Conservation (phyloP, 2,329 filamentous ascomycete genomes). For the Ascochyta rabiei region DNA sequence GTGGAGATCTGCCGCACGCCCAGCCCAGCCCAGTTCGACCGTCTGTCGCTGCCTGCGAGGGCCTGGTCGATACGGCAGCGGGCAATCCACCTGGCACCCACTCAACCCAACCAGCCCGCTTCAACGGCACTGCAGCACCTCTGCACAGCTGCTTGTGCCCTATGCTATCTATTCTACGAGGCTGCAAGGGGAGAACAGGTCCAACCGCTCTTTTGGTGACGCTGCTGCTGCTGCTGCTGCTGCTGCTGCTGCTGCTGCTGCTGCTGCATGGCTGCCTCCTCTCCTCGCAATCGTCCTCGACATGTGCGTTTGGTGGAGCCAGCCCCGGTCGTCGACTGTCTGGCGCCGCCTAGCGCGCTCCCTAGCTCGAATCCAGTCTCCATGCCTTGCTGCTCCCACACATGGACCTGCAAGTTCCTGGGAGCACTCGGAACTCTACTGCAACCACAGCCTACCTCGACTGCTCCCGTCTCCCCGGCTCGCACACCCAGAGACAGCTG, state of each 20-base stretch:
- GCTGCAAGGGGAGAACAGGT: slow-evolving; percentile 13
- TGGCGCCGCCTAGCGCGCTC: slow-evolving; percentile 2
- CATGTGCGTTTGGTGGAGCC: not conserved
- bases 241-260: too few species aligned
- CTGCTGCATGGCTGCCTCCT: not conserved
- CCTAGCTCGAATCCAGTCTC: slow-evolving; percentile 5
- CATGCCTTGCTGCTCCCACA: slow-evolving; percentile 2
- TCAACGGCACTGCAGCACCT: slow-evolving; percentile 1
- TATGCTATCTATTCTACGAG: not conserved
- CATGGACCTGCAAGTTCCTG: not conserved
- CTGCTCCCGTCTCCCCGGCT: not conserved
- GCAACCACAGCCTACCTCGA: not conserved
- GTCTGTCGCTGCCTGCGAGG: not conserved
- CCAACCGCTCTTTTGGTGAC: slow-evolving; percentile 1
- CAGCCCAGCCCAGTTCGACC: slow-evolving; percentile 7
- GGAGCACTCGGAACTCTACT: slow-evolving; percentile 4
- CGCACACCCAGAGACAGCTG: not conserved
- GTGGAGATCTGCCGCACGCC: slow-evolving; percentile 10
- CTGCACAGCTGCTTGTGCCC: not conserved
- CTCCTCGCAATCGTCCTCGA: not conserved
- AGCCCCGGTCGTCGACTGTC: not conserved
- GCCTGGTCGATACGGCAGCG: not conserved
- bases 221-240: too few species aligned
- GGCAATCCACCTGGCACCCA: too few species aligned
- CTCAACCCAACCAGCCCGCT: too few species aligned